Conservation (phyloP, 108 stramenopile species). For the Discostella pseudostelligera region DNA sequence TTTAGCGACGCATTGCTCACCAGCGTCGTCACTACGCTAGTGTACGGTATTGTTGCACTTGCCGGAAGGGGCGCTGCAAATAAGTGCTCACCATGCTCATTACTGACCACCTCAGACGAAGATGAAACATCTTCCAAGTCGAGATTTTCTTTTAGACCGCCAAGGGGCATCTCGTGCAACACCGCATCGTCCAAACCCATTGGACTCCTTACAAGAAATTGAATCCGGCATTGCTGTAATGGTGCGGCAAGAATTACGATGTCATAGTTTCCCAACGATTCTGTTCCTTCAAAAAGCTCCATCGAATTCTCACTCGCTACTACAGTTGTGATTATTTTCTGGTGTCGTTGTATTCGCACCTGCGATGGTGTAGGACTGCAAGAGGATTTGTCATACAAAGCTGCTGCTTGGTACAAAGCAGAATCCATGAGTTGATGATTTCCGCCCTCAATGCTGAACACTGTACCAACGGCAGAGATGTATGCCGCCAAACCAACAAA, state of each 20-base stretch:
- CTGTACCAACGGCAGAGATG: slow-evolving; percentile 42
- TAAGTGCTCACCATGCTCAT: slow-evolving; percentile 43
- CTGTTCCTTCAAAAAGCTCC: slow-evolving; percentile 33
- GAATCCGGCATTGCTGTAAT: slow-evolving; percentile 55
- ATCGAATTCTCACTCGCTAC: slow-evolving; percentile 36
- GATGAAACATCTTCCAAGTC: slow-evolving; percentile 28
- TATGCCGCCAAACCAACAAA: slow-evolving; percentile 66
- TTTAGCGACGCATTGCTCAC: slow-evolving; percentile 62
- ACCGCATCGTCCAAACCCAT: slow-evolving; percentile 54
- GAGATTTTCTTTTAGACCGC: slow-evolving; percentile 40
- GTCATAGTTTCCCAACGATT: slow-evolving; percentile 61
- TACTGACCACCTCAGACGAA: slow-evolving; percentile 1
- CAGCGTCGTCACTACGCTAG: slow-evolving; percentile 72
- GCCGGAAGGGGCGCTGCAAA: slow-evolving; percentile 47
- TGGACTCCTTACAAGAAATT: slow-evolving; percentile 65
- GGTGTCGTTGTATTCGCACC: slow-evolving; percentile 29
- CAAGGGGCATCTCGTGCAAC: slow-evolving; percentile 69
- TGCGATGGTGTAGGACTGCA: neutral
- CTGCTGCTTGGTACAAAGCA: slow-evolving; percentile 61
- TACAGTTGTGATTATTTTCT: slow-evolving; percentile 30
- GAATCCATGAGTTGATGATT: slow-evolving; percentile 67
- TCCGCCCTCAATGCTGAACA: slow-evolving; percentile 64
- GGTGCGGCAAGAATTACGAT: slow-evolving; percentile 79
- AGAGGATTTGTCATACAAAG: slow-evolving; percentile 19
- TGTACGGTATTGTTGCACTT: slow-evolving; percentile 59